These are phyloP conservation scores for Arthrobotrys pseudoclavata DNA, from an alignment of 2,329 filamentous ascomycete species.

Conservation along the genomic window DNA sequence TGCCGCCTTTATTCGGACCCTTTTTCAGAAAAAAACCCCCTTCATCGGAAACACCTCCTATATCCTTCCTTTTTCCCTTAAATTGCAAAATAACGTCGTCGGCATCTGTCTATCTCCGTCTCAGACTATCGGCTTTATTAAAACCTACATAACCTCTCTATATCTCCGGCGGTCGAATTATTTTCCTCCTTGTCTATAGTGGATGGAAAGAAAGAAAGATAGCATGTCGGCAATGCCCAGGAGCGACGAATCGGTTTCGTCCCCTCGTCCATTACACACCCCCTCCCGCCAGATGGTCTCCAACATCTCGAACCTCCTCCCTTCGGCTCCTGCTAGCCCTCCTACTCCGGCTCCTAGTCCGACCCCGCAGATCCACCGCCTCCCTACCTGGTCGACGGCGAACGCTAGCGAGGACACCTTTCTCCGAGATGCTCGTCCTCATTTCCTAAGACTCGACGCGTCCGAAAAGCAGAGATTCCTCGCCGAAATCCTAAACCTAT, in stretches of 20 bases:
- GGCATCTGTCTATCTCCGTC: background rate
- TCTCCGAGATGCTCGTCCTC: slow-evolving; percentile 63
- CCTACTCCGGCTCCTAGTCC: slow-evolving; percentile 64
- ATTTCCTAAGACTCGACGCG: slow-evolving; percentile 63
- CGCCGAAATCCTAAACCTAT: slow-evolving; percentile 90
- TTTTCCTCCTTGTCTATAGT: background rate
- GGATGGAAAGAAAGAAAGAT: slow-evolving; percentile 29
- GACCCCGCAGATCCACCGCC: slow-evolving; percentile 63
- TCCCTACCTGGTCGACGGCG: slow-evolving; percentile 64
- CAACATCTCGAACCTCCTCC: slow-evolving; percentile 63
- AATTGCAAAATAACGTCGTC: background rate
- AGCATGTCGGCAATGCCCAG: slow-evolving; percentile 55
- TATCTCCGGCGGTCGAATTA: background rate
- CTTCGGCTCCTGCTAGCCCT: slow-evolving; percentile 64
- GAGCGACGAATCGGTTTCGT: slow-evolving; percentile 58
- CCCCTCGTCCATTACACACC: slow-evolving; percentile 63
- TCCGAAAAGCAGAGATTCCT: slow-evolving; percentile 67
- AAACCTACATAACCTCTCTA: background rate
- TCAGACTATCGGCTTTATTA: background rate
- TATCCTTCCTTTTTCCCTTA: background rate
- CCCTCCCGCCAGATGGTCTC: slow-evolving; percentile 64
- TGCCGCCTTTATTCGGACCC: slow-evolving; percentile 9
- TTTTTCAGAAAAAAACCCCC: background rate
- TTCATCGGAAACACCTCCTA: background rate
- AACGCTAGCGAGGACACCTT: slow-evolving; percentile 64